Base-by-base conservation (phyloP, 176 grass and related monocot species). In the Tuctoria greenei region DNA sequence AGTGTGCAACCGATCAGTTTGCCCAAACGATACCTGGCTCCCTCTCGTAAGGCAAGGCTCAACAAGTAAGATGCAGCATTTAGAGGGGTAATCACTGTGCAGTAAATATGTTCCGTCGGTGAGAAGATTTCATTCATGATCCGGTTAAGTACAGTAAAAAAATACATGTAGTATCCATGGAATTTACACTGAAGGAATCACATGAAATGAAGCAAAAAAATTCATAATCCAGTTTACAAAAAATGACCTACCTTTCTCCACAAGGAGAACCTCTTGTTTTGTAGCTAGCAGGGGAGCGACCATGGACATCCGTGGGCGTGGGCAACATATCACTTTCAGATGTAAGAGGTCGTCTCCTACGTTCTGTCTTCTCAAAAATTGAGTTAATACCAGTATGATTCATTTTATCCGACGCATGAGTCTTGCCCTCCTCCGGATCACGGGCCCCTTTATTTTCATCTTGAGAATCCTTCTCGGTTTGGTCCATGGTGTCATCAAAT, bases 191-290 rank as follows among this genome's bases (percentile, higher is more conserved):
- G 9, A 70, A 55, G 21, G 12, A 25, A 45, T 40, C 72, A 61
- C 17, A 7, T 43, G 54, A 76, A 60, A 42, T 38, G 11, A 20
- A 60, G 60, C 40, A 18, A 70, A 27, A 75, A 49, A 18, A 25
- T 38, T 16, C 17, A 59, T n/a, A 23, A 46, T 7, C 35, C 26
- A 28, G 37, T 54, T 4, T 1, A 60, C 0, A 4, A 41, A 75
- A 17, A 45, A 84, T n/a, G 38, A 28, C 55, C 77, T 94, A 98
- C 95, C 91, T 92, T 81, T 52, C 84, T 84, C 64, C 86, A 65
- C 43, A 78, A 88, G 79, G 80, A 83, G 94, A 85, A 77, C 71
- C 78, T 77, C 63, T 91, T 72, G 74, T 86, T 91, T 81, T 91
- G 71, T 81, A 72, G 67, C 68, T 70, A 45, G 82, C 72, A 89